A percentile compares a stretch with the other conserved stretches of the same genome.
Evolutionary conservation across 768 basidiomycete genomes (phyloP).

Genomic region (Pholiota conissans): DNA sequence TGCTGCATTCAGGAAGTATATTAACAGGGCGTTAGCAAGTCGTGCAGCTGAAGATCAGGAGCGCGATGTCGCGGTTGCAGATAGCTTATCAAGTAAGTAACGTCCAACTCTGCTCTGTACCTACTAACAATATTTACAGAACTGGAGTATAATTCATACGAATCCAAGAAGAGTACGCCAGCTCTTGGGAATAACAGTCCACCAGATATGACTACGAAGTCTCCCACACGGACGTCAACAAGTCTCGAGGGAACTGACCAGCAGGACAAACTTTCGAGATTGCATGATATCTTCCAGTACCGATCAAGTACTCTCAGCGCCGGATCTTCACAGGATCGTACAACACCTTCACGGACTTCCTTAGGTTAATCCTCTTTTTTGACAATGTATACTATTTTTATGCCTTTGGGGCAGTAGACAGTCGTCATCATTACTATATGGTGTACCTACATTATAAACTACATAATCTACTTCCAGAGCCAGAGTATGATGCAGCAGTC

Average conservation of each 20-base stretch:
- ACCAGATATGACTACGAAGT: constrained; percentile 22
- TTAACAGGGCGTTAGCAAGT: constrained; percentile 83
- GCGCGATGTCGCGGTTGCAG: constrained; percentile 76
- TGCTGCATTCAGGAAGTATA: constrained; percentile 88
- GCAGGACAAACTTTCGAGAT: constrained; percentile 68
- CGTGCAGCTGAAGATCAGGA: constrained; percentile 87
- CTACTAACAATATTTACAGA: constrained; percentile 37
- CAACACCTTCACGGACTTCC: constrained; percentile 31
- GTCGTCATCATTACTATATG: not conserved
- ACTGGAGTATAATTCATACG: constrained; percentile 60
- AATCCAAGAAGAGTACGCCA: constrained; percentile 12
- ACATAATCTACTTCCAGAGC: not conserved
- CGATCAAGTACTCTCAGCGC: constrained; percentile 62
- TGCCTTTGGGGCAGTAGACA: constrained; percentile 5
- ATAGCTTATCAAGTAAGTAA: constrained; percentile 75
- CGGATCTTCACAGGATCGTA: constrained; percentile 40
- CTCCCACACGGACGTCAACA: constrained; percentile 22
- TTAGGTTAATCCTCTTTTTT: constrained; percentile 21
- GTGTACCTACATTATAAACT: constrained; percentile 8
- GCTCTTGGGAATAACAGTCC: constrained; percentile 12
- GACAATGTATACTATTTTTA: constrained; percentile 13
- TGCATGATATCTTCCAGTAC: constrained; percentile 85
- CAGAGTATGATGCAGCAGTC: not conserved
- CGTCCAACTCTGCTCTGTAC: not conserved
- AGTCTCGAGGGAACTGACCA: constrained; percentile 28